Conservation (phyloP, 306 rosid genomes). For the Acacia crassicarpa region DNA sequence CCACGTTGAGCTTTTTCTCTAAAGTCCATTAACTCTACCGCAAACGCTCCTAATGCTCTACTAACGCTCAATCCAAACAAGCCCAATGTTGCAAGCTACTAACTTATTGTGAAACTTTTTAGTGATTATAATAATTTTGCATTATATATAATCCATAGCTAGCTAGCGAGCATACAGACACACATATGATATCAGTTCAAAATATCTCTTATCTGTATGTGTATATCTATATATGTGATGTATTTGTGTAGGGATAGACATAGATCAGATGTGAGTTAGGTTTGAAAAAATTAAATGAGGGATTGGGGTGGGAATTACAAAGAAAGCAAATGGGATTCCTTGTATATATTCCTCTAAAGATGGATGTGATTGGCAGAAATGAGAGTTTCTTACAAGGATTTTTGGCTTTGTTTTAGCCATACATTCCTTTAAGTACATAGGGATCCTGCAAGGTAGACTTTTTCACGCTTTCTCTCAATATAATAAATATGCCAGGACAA, state of each 20-base stretch:
- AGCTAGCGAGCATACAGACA: too few species aligned
- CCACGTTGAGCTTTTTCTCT: too few species aligned
- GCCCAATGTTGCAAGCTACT: too few species aligned
- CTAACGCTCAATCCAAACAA: too few species aligned
- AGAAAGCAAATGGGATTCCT: constrained; percentile 33
- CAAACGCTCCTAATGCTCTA: too few species aligned
- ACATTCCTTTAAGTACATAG: constrained; percentile 43
- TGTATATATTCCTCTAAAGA: constrained; percentile 16
- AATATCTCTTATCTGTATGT: background rate
- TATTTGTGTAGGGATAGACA: background rate
- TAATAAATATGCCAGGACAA: constrained; percentile 54
- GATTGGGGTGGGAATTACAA: constrained; percentile 34
- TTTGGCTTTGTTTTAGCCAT: constrained; percentile 45
- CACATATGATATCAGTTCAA: too few species aligned
- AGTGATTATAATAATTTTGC: too few species aligned
- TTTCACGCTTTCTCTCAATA: constrained; percentile 47
- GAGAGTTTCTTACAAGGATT: constrained; percentile 41
- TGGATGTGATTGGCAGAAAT: constrained; percentile 40
- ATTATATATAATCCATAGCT: too few species aligned
- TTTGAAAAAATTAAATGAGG: background rate
- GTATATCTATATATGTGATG: background rate
- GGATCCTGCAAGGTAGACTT: constrained; percentile 48
- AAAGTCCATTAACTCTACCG: too few species aligned
- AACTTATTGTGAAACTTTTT: too few species aligned
- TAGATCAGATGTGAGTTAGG: background rate